Evolutionary conservation across 2,329 filamentous ascomycete species (phyloP).

Genomic region (Helotiales sp.): DNA sequence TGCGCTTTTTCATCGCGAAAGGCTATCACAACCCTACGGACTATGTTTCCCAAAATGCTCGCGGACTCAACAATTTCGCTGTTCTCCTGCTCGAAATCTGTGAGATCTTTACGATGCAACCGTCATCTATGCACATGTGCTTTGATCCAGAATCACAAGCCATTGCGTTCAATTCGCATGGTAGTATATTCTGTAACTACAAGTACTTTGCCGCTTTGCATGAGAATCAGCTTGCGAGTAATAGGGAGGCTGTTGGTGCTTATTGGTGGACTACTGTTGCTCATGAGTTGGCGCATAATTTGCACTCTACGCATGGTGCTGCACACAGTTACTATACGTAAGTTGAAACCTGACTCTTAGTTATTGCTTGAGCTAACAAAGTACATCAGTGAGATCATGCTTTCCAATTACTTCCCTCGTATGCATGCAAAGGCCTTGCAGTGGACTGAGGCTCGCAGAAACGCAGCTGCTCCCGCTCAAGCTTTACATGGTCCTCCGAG

Average conservation of each 20-base stretch:
- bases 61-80: conserved; percentile 68
- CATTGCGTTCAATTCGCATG: conserved; percentile 88
- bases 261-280: conserved; percentile 98
- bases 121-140: conserved; percentile 77
- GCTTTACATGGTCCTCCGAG: neutral
- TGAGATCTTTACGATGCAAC: conserved; percentile 69
- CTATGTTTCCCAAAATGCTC: conserved; percentile 63
- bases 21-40: conserved; percentile 48
- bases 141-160: conserved; percentile 77
- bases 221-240: conserved; percentile 46
- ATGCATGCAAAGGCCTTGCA: conserved; percentile 47
- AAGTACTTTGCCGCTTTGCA: conserved; percentile 84
- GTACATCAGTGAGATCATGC: conserved; percentile 64
- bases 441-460: neutral
- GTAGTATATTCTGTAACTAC: conserved; percentile 92
- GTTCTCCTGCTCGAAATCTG: conserved; percentile 67
- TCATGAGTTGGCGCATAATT: conserved; percentile 93
- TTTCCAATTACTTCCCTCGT: conserved; percentile 71
- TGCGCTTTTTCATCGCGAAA: conserved; percentile 71
- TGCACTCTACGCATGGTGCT: conserved; percentile 75
- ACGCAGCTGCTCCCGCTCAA: neutral
- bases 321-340: conserved; percentile 82
- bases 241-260: conserved; percentile 66
- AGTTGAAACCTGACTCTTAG: conserved; percentile 30
- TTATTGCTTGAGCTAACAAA: conserved; percentile 21